A percentile compares a stretch with the other conserved stretches of the same genome.
phyloP scores from a whole-genome alignment of 2,329 filamentous ascomycete genomes.

The Xylaria sp. region DNA sequence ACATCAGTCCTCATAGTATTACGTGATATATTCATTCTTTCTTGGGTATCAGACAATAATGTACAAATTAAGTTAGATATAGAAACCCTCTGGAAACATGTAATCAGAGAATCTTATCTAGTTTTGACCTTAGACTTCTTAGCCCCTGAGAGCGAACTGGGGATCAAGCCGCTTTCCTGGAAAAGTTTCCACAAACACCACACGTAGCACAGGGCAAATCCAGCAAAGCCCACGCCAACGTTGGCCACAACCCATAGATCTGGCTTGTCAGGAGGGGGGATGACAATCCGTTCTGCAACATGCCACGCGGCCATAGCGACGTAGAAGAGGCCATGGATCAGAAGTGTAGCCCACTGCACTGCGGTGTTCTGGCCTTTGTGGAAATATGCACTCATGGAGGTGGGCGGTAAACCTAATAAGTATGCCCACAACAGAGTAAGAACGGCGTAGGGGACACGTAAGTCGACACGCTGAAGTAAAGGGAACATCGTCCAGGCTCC shows the following conservation, averaged over 20 bases:
- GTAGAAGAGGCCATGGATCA: slow-evolving; percentile 83
- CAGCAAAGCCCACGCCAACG: slow-evolving; percentile 84
- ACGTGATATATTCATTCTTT: slow-evolving; percentile 6
- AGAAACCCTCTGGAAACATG: too few species aligned
- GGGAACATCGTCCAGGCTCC: slow-evolving; percentile 95
- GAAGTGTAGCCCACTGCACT: slow-evolving; percentile 67
- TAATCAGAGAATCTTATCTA: too few species aligned
- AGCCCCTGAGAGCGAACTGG: slow-evolving; percentile 37
- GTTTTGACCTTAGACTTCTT: slow-evolving; percentile 44
- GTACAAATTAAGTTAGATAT: slow-evolving; percentile 22
- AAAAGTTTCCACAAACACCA: slow-evolving; percentile 85
- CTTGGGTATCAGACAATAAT: slow-evolving; percentile 34
- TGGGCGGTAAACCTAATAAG: slow-evolving; percentile 85
- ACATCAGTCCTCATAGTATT: slow-evolving; percentile 7
- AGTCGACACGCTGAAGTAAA: slow-evolving; percentile 83
- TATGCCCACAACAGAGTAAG: slow-evolving; percentile 91
- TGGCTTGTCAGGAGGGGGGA: slow-evolving; percentile 79
- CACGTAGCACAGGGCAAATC: slow-evolving; percentile 87
- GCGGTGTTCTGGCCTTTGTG: slow-evolving; percentile 60
- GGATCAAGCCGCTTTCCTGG: slow-evolving; percentile 66
- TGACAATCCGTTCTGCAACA: slow-evolving; percentile 73
- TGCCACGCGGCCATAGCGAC: slow-evolving; percentile 84
- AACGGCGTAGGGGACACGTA: slow-evolving; percentile 85
- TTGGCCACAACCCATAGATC: slow-evolving; percentile 96
- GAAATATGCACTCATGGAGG: slow-evolving; percentile 75